These are phyloP conservation scores for Diaporthe sp. DNA, from an alignment of 2,329 filamentous ascomycete genomes.

Conservation along the genomic window DNA sequence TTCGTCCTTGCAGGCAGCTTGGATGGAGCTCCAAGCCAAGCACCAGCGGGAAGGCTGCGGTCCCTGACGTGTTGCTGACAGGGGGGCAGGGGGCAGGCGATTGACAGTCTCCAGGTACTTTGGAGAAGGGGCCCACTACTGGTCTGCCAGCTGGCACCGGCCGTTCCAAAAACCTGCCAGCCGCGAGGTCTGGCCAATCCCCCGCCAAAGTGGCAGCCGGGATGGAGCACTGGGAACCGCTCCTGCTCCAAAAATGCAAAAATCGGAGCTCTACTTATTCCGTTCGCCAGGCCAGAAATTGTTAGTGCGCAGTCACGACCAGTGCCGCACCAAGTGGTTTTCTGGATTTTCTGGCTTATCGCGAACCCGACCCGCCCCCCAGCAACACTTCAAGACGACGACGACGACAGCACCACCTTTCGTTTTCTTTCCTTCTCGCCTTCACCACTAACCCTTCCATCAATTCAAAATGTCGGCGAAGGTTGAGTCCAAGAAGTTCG, in stretches of 20 bases:
- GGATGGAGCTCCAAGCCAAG: conserved; percentile 36
- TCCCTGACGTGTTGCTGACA: conserved; percentile 43
- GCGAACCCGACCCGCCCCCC: conserved; percentile 33
- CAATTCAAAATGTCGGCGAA: conserved; percentile 79
- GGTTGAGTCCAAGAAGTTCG: conserved; percentile 92
- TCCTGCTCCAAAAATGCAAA: neutral
- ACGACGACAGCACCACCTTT: conserved; percentile 40
- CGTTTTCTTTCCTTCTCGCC: conserved; percentile 37
- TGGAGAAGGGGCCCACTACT: neutral
- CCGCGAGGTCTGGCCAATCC: neutral
- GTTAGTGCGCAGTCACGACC: conserved; percentile 24
- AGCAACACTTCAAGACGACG: conserved; percentile 42
- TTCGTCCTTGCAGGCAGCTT: conserved; percentile 30
- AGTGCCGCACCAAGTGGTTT: conserved; percentile 34
- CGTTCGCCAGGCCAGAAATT: conserved; percentile 27
- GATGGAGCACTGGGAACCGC: neutral
- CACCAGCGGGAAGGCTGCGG: conserved; percentile 40
- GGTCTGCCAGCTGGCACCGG: neutral
- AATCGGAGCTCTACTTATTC: conserved; percentile 37
- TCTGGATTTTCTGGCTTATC: conserved; percentile 37
- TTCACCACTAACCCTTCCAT: conserved; percentile 40
- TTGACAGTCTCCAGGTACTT: neutral
- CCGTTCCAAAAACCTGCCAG: conserved; percentile 5
- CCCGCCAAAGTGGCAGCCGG: neutral
- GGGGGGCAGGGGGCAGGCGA: conserved; percentile 26